These are phyloP conservation scores for Betula pendula DNA, from an alignment of 306 rosid species.

Conservation along the genomic window DNA sequence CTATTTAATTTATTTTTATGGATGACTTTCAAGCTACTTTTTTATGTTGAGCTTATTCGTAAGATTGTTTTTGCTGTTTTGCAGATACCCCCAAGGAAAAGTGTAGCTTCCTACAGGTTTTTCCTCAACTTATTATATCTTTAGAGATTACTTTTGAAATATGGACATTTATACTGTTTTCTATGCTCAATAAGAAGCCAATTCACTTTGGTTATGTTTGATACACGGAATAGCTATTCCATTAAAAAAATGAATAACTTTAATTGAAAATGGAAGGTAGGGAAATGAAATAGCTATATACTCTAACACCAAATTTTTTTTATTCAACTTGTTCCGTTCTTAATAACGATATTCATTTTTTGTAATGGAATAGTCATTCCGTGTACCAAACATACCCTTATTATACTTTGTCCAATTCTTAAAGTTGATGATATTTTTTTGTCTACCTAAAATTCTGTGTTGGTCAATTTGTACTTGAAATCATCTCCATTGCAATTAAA, in stretches of 20 bases:
- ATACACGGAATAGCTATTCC: too few species aligned
- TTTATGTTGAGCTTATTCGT: background rate
- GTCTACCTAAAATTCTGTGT: constrained; percentile 8
- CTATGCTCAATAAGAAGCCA: constrained; percentile 1
- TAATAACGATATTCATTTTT: too few species aligned
- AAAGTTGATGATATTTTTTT: background rate
- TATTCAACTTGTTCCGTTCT: too few species aligned
- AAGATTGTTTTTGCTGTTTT: constrained; percentile 32
- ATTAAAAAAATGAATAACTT: too few species aligned
- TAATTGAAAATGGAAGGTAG: too few species aligned
- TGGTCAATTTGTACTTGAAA: constrained; percentile 12
- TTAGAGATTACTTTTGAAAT: constrained; percentile 15
- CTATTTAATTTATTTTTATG: background rate
- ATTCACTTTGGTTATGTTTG: too few species aligned
- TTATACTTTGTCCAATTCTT: background rate
- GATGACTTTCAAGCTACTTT: constrained; percentile 7
- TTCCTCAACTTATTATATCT: constrained; percentile 32
- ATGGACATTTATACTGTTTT: constrained; percentile 16
- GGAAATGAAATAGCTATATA: too few species aligned
- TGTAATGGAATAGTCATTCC: too few species aligned
- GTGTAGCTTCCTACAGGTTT: constrained; percentile 97
- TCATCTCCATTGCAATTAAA: constrained; percentile 12
- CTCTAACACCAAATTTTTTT: too few species aligned
- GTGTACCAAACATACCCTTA: too few species aligned
- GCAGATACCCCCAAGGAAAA: constrained; percentile 98